A percentile compares a stretch with the other conserved stretches of the same genome.
Conservation (phyloP, 805 yeast species). For the Kodamaea fukazawae region DNA sequence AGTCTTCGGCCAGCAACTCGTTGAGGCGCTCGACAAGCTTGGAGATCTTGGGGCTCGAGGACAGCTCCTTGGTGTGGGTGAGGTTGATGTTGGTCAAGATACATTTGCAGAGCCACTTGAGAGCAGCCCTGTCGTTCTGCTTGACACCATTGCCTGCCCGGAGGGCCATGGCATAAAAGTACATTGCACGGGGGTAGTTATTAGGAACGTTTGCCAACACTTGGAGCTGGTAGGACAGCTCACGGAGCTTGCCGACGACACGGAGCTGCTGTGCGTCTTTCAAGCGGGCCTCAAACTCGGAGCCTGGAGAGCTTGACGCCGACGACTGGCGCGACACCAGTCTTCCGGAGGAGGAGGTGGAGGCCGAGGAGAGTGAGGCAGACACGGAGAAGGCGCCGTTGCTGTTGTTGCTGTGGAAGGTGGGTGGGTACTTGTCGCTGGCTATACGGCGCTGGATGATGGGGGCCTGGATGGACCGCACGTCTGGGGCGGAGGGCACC, state of each 20-base stretch:
- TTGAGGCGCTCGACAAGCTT: conserved; percentile 24
- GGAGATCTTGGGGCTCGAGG: conserved; percentile 10
- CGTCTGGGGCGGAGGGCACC: conserved; percentile 1
- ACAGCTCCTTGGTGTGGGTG: conserved; percentile 2
- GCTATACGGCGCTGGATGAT: neutral
- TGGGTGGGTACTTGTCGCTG: neutral
- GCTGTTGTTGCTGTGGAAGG: no score
- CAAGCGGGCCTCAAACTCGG: conserved; percentile 29
- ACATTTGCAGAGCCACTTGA: conserved; percentile 58
- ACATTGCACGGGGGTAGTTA: conserved; percentile 57
- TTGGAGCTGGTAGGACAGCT: conserved; percentile 66
- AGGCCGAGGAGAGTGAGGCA: no score
- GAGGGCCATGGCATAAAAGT: conserved; percentile 64
- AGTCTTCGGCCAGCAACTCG: conserved; percentile 26
- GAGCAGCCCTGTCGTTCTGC: conserved; percentile 51
- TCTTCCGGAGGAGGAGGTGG: neutral
- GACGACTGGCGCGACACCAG: neutral
- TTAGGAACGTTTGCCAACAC: conserved; percentile 62
- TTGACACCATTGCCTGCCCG: conserved; percentile 68
- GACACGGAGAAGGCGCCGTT: no score
- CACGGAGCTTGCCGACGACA: conserved; percentile 58
- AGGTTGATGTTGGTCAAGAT: conserved; percentile 19
- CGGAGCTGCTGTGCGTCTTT: conserved; percentile 49
- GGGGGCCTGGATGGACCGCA: neutral
- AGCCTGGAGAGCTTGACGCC: neutral